Evolutionary conservation across 371 early-diverging fungal genomes (phyloP), one percentile per base, ranked within the genome.

Genomic region (Dichotomocladium elegans): DNA sequence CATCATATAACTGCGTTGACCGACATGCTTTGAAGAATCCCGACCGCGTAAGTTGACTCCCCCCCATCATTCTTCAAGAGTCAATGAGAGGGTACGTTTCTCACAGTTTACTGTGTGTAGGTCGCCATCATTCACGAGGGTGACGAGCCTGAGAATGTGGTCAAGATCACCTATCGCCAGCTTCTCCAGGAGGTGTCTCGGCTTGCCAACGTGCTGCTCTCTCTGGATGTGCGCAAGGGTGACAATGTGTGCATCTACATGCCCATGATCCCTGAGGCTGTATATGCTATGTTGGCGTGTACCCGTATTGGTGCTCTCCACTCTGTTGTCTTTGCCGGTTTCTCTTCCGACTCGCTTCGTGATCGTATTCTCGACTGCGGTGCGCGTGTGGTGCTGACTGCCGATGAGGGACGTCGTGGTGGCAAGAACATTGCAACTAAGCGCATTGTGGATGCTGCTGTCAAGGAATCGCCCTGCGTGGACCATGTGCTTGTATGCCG

Each of bases 261-360:
- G 94, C 95, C 98, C 42, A 98, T 96, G 96, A 87, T 94, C 34
- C 95, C 98, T 11, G 92, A 97, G 64, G 91, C 99, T 3, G 80
- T 93, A 7, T 82, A 92, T 51, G 85, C 93, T 4, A 87, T 95
- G 70, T 79, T 99, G 48, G 98, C 99, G 26, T 96, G 97, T 75
- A 91, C 96, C 10, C 85, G 98, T 43, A 78, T 98, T 26, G 99
- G 99, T 25, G 83, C 92, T 10, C 66, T 93, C 24, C 99, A 82
- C 54, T 83, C 85, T 21, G 96, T 96, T 11, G 94, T 96, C 37
- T 96, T 96, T 85, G 96, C 94, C 22, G 96, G 97, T 31, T 96
- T 93, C 69, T 92, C 93, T 41, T 76, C 92, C 41, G 88, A 89
- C 28, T 93, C 96, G 12, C 82, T 99, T 29, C 80, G 87, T 12